Evolutionary conservation across 1,284 basidiomycete genomes (phyloP).

Genomic region (Bjerkandera adusta): DNA sequence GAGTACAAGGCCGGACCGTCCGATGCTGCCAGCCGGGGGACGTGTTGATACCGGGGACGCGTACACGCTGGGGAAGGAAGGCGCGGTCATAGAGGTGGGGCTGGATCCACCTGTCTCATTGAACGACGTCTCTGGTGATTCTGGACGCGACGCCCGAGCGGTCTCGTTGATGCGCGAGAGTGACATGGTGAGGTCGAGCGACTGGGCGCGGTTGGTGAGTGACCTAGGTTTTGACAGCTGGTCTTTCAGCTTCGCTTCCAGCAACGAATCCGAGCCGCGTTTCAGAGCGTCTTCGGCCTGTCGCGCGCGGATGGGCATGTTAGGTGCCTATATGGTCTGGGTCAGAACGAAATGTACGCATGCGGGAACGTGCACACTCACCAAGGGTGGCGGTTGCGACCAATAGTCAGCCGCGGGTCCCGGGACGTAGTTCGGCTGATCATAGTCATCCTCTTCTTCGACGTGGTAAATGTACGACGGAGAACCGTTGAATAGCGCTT

Average conservation of each 20-base stretch:
- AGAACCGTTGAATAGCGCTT: constrained; percentile 86
- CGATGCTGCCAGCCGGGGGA: constrained; percentile 33
- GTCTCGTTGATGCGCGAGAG: constrained; percentile 74
- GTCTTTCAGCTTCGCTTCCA: constrained; percentile 86
- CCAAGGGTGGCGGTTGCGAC: constrained; percentile 76
- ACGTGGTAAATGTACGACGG: constrained; percentile 75
- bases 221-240: constrained; percentile 73
- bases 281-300: constrained; percentile 75
- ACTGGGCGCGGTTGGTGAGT: constrained; percentile 76
- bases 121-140: constrained; percentile 72
- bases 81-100: constrained; percentile 69
- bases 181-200: constrained; percentile 76
- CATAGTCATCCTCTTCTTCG: constrained; percentile 57
- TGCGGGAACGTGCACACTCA: constrained; percentile 34
- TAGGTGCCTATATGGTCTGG: constrained; percentile 48
- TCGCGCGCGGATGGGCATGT: constrained; percentile 59
- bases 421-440: constrained; percentile 51
- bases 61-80: constrained; percentile 82
- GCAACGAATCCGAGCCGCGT: constrained; percentile 82
- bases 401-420: constrained; percentile 61
- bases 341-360: not conserved
- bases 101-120: constrained; percentile 65
- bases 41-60: constrained; percentile 52
- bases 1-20: constrained; percentile 44
- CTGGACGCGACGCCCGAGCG: constrained; percentile 58